Percentiles rank a stretch among this genome's conserved stretches.
phyloP scores from a whole-genome alignment of 129 eudicot genomes.

The Calendula officinalis region DNA sequence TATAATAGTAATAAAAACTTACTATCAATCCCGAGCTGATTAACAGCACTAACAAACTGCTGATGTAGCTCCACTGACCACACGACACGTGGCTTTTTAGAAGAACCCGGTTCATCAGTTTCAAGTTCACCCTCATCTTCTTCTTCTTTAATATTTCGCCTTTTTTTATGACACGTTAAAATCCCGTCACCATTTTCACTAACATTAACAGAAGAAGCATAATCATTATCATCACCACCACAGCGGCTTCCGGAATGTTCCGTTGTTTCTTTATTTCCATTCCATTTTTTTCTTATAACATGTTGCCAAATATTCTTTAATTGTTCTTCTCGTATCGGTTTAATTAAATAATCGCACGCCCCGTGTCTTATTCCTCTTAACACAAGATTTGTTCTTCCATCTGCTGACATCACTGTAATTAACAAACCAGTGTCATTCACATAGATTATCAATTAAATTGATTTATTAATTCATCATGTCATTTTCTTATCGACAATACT shows the following conservation, averaged over 20 bases:
- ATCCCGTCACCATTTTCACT: slow-evolving; percentile 59
- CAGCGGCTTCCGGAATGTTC: slow-evolving; percentile 50
- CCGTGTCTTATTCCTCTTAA: slow-evolving; percentile 77
- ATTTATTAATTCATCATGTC: too few species aligned
- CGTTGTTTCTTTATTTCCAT: slow-evolving; percentile 56
- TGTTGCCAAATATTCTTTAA: slow-evolving; percentile 88
- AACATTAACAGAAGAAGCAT: slow-evolving; percentile 41
- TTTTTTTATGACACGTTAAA: slow-evolving; percentile 47
- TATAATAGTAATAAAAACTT: slow-evolving; percentile 23
- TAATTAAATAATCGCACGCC: slow-evolving; percentile 76
- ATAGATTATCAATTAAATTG: too few species aligned
- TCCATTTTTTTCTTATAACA: slow-evolving; percentile 69
- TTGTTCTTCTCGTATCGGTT: slow-evolving; percentile 77
- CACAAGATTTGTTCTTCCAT: slow-evolving; percentile 65
- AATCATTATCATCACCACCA: slow-evolving; percentile 60
- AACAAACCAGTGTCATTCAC: not conserved
- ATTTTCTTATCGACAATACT: too few species aligned
- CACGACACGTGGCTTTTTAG: slow-evolving; percentile 75
- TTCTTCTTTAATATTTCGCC: slow-evolving; percentile 59
- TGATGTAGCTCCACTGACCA: slow-evolving; percentile 90
- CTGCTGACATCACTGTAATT: slow-evolving; percentile 78
- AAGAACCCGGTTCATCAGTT: slow-evolving; percentile 54
- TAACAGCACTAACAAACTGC: slow-evolving; percentile 74
- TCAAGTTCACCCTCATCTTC: slow-evolving; percentile 69
- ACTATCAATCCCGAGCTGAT: slow-evolving; percentile 82